Conservation (phyloP, 2,329 filamentous ascomycete species). For the Neoarthrinium moseri region DNA sequence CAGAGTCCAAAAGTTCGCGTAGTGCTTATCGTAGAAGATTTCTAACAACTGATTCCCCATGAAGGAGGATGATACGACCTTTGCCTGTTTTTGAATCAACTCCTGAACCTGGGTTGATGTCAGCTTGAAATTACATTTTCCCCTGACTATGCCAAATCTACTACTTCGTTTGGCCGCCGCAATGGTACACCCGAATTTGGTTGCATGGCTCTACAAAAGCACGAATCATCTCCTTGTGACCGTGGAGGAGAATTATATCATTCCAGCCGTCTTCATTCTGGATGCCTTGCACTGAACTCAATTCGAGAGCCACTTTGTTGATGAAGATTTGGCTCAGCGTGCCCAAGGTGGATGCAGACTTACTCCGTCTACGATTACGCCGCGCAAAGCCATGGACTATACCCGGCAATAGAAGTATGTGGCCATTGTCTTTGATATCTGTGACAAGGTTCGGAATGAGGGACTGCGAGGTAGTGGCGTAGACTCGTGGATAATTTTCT, state of each 20-base stretch:
- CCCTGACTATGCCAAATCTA: conserved; percentile 26
- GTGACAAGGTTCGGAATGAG: conserved; percentile 8
- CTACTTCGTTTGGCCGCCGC: not conserved
- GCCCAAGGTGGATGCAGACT: not conserved
- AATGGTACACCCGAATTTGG: conserved; percentile 8
- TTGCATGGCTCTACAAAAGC: conserved; percentile 26
- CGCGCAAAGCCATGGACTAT: conserved; percentile 22
- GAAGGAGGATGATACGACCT: conserved; percentile 29
- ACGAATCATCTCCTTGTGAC: conserved; percentile 26
- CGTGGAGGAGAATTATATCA: conserved; percentile 25
- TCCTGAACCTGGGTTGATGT: conserved; percentile 10
- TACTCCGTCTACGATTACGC: conserved; percentile 27
- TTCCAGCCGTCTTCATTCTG: conserved; percentile 19
- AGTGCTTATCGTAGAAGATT: no score
- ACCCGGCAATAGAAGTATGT: conserved; percentile 20
- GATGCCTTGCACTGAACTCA: conserved; percentile 9
- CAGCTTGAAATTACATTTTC: conserved; percentile 22
- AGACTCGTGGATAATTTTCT: not conserved
- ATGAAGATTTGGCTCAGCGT: not conserved
- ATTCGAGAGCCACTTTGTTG: conserved; percentile 14
- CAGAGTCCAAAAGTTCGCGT: no score
- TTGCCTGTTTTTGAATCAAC: conserved; percentile 24
- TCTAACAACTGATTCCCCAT: conserved; percentile 21
- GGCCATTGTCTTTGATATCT: conserved; percentile 14
- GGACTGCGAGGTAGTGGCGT: not conserved